Percentiles rank a stretch among this genome's conserved stretches.
These are phyloP conservation scores for Scytalidium sp. DNA, from an alignment of 2,329 filamentous ascomycete species.

Conservation along the genomic window DNA sequence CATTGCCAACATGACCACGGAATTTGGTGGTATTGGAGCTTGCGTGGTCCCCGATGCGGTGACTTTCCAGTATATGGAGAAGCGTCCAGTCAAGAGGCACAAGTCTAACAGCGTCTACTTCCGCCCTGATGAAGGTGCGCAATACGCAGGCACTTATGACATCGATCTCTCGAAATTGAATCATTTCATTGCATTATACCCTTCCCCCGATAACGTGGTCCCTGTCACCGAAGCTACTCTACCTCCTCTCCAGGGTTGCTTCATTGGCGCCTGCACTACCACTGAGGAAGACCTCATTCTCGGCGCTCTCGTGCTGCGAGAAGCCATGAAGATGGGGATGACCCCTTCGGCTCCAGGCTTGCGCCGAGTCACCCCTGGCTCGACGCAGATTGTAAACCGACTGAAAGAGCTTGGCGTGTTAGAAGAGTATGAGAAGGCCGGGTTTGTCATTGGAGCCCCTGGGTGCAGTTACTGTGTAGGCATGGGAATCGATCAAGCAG, in stretches of 20 bases:
- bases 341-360: conserved; percentile 30
- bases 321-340: conserved; percentile 31
- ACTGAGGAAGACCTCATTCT: conserved; percentile 42
- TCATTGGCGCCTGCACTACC: conserved; percentile 46
- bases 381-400: conserved; percentile 33
- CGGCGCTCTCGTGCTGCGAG: conserved; percentile 37
- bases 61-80: conserved; percentile 30
- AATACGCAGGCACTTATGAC: conserved; percentile 32
- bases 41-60: not conserved
- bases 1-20: conserved; percentile 44
- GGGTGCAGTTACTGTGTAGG: conserved; percentile 44
- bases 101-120: conserved; percentile 34
- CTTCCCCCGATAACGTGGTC: conserved; percentile 41
- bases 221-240: conserved; percentile 31
- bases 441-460: conserved; percentile 37
- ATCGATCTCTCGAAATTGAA: conserved; percentile 37
- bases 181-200: conserved; percentile 37
- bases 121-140: conserved; percentile 33
- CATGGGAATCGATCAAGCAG: conserved; percentile 37
- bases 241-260: conserved; percentile 37
- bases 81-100: conserved; percentile 31
- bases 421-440: conserved; percentile 36
- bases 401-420: conserved; percentile 32
- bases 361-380: conserved; percentile 38
- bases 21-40: not conserved